Conservation (phyloP, 2,329 filamentous ascomycete genomes). For the Coleophoma cylindrospora region DNA sequence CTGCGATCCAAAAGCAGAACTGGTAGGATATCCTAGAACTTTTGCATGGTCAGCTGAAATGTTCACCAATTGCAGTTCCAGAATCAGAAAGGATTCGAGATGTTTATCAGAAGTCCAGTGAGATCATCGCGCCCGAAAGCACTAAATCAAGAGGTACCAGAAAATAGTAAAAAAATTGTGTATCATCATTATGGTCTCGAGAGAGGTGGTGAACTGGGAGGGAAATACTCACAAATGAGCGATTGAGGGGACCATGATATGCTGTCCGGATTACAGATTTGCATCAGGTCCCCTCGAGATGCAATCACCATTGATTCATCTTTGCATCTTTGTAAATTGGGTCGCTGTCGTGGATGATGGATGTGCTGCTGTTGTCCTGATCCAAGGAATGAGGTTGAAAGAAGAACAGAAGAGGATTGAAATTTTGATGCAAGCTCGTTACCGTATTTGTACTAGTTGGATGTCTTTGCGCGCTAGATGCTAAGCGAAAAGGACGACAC, state of each 20-base stretch:
- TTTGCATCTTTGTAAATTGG: too few species aligned
- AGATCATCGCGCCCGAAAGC: slow-evolving; percentile 67
- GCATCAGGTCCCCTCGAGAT: background rate
- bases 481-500: too few species aligned
- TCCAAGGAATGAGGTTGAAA: too few species aligned
- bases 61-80: background rate
- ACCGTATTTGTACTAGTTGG: too few species aligned
- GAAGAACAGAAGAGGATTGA: too few species aligned
- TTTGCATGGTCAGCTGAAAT: background rate
- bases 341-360: too few species aligned
- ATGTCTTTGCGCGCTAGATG: too few species aligned
- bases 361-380: too few species aligned
- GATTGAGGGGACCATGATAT: too few species aligned
- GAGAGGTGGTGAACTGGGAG: background rate
- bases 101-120: slow-evolving; percentile 73
- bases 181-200: slow-evolving; percentile 62
- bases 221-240: background rate
- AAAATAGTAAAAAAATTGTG: slow-evolving; percentile 60
- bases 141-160: slow-evolving; percentile 99
- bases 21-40: background rate
- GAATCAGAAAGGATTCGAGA: slow-evolving; percentile 2
- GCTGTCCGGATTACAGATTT: background rate
- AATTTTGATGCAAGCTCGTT: too few species aligned
- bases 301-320: background rate
- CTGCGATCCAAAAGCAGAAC: too few species aligned